Base-by-base conservation (phyloP, 2,329 filamentous ascomycete genomes). In the Botrytis medusae region DNA sequence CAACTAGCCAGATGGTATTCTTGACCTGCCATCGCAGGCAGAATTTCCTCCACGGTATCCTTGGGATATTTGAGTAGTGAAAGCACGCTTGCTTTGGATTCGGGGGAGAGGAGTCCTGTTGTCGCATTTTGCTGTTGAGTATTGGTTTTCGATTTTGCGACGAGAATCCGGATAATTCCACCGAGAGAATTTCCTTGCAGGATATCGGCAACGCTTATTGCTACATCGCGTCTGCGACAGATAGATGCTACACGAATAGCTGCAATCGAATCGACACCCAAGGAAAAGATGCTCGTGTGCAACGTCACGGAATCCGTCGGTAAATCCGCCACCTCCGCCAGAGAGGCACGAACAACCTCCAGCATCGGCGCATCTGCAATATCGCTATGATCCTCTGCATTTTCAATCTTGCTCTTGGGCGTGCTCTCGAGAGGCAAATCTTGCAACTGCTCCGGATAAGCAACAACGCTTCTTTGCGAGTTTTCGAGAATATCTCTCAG, bases 1-100 rank as follows among this genome's bases (percentile, higher is more conserved):
- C 54, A 70, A 10, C 68, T 70, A 14, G 67, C 51, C 22, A 69
- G 37, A 69, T 69, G 68, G 7, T 61, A 70, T 70, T 70, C 68
- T 25, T 70, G 68, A 16, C 54, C 68, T 12, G 68, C 68, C 46
- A 70, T 59, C 37, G 14, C 32, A 4, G 54, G 68, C 34, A 70
- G 25, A 12, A 61, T 61, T 37, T 70, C 54, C 42, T 70, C 54
- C 22, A 34, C 37, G 1, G 22, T 59, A 32, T 42, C 7, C n/a
- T 60, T 40, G 29, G 68, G 40, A 8, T 70, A 61, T 9, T 37
- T 70, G n/a, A 70, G n/a, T 2, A 42, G 40, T 25, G 54, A 54
- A 59, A 70, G 54, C 25, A 42, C 22, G 25, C 32, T 40, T 22
- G 18, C 54, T 60, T 70, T 70, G 37, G 9, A 16, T 25, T 70